A percentile compares a stretch with the other conserved stretches of the same genome.
These are phyloP conservation scores for Paracamarosporium sp. DNA, from an alignment of 2,329 filamentous ascomycete species.

Conservation along the genomic window DNA sequence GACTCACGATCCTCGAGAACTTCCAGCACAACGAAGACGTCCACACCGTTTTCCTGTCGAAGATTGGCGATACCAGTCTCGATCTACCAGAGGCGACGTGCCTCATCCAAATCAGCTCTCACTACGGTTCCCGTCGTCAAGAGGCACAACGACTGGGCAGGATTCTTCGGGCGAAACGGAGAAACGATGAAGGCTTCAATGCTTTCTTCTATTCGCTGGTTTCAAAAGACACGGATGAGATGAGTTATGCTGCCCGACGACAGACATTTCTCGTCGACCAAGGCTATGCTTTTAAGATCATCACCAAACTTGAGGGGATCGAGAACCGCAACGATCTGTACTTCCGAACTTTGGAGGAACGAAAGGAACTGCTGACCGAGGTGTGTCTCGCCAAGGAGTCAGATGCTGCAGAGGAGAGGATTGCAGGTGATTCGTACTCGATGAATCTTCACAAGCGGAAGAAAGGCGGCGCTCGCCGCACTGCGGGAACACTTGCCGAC, in stretches of 20 bases:
- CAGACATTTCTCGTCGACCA: slow-evolving; percentile 98
- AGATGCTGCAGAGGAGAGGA: slow-evolving; percentile 71
- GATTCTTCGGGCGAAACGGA: slow-evolving; percentile 90
- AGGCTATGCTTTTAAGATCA: slow-evolving; percentile 98
- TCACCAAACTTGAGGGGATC: slow-evolving; percentile 92
- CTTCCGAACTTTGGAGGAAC: slow-evolving; percentile 79
- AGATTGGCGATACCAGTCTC: slow-evolving; percentile 98
- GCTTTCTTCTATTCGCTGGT: slow-evolving; percentile 99
- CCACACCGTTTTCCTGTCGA: slow-evolving; percentile 93
- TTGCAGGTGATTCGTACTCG: slow-evolving; percentile 71
- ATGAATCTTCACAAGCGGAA: slow-evolving; percentile 50
- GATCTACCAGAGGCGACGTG: slow-evolving; percentile 96
- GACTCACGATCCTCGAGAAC: slow-evolving; percentile 86
- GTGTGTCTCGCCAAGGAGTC: slow-evolving; percentile 88
- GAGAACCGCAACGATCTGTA: slow-evolving; percentile 81
- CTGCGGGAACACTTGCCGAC: slow-evolving; percentile 83
- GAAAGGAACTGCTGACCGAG: slow-evolving; percentile 85
- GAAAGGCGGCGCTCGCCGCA: slow-evolving; percentile 73
- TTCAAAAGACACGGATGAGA: slow-evolving; percentile 95
- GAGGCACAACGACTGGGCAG: slow-evolving; percentile 93
- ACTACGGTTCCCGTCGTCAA: slow-evolving; percentile 95
- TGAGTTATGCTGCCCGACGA: slow-evolving; percentile 96
- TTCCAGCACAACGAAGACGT: slow-evolving; percentile 92
- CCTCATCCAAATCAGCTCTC: slow-evolving; percentile 95
- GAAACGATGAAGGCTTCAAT: slow-evolving; percentile 98